A percentile compares a stretch with the other conserved stretches of the same genome.
Evolutionary conservation across 192 early-diverging fungal genomes (phyloP).

Genomic region (Obelidium mucronatum): DNA sequence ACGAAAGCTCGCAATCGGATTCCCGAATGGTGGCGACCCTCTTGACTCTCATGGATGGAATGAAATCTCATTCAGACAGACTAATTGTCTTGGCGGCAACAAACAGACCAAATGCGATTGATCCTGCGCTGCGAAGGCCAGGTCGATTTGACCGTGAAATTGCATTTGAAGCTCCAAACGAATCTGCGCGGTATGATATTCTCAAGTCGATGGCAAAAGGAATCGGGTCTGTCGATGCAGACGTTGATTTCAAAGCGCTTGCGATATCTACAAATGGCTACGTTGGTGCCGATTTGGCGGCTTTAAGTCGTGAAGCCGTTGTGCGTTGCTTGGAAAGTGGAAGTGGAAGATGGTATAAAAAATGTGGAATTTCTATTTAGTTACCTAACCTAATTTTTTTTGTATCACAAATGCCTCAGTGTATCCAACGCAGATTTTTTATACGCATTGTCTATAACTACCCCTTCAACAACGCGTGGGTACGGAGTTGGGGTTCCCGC

Average conservation of each 20-base stretch:
- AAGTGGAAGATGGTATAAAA: not conserved
- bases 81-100: slow-evolving; percentile 88
- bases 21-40: slow-evolving; percentile 87
- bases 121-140: slow-evolving; percentile 82
- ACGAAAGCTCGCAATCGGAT: slow-evolving; percentile 66
- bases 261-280: slow-evolving; percentile 81
- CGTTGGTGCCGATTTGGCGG: slow-evolving; percentile 91
- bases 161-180: slow-evolving; percentile 77
- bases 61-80: slow-evolving; percentile 57
- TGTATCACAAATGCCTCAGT: too few species aligned
- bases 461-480: slow-evolving; percentile 75
- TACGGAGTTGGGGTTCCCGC: slow-evolving; percentile 56
- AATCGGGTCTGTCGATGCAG: slow-evolving; percentile 43
- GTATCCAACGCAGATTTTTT: slow-evolving; percentile 23
- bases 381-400: not conserved
- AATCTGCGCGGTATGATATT: slow-evolving; percentile 65
- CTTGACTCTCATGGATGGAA: slow-evolving; percentile 90
- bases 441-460: slow-evolving; percentile 29
- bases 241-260: slow-evolving; percentile 59
- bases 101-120: slow-evolving; percentile 85
- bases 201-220: slow-evolving; percentile 61
- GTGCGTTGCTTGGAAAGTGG: slow-evolving; percentile 35
- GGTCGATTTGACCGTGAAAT: slow-evolving; percentile 91
- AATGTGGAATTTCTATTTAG: too few species aligned
- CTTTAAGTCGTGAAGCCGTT: slow-evolving; percentile 85